Conservation (phyloP, 1,139 yeast species). For the Protomyces arabidopsidicola region DNA sequence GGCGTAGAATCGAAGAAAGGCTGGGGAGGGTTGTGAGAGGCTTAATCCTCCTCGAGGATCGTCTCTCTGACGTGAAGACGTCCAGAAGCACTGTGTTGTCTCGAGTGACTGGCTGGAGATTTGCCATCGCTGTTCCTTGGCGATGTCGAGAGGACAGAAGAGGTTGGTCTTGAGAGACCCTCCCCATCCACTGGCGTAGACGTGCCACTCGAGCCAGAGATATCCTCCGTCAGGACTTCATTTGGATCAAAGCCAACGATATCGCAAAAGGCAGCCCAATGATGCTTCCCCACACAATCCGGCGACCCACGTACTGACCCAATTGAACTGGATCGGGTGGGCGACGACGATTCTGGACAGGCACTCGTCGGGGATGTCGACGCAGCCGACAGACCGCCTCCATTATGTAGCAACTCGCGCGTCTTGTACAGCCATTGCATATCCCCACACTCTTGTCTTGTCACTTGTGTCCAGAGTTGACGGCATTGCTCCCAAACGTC, state of each 20-base stretch:
- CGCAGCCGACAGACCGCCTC: not conserved
- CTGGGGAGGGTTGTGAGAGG: not conserved
- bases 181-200: too few species aligned
- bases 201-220: not conserved
- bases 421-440: constrained; percentile 13
- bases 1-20: too few species aligned
- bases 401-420: not conserved
- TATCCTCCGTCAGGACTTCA: constrained; percentile 1
- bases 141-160: too few species aligned
- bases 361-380: not conserved
- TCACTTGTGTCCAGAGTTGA: constrained; percentile 11
- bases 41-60: not conserved
- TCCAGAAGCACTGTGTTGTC: not conserved
- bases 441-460: constrained; percentile 13
- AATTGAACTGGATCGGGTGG: not conserved
- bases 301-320: not conserved
- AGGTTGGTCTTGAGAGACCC: too few species aligned
- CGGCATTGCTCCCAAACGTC: not conserved
- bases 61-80: not conserved
- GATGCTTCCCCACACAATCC: constrained; percentile 6
- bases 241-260: constrained; percentile 19
- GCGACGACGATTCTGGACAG: not conserved
- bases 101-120: not conserved
- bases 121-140: too few species aligned
- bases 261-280: constrained; percentile 20